These are phyloP conservation scores for Cryptococcus amylolentus DNA, from an alignment of 1,284 basidiomycete genomes.

Conservation along the genomic window DNA sequence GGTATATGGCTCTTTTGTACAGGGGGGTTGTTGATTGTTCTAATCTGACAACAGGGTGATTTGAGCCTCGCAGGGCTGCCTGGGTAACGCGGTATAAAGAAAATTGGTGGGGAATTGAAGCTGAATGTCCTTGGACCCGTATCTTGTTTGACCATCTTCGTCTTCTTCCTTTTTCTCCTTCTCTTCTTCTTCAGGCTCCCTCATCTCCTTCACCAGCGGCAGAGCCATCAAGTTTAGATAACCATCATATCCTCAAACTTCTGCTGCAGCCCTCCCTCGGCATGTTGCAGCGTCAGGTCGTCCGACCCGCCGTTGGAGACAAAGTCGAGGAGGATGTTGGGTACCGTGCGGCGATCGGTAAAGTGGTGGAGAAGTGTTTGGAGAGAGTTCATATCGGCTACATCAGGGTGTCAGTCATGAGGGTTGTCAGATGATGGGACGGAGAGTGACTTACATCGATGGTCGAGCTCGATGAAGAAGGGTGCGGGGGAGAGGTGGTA, in stretches of 20 bases:
- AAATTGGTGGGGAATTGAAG: too few relatives aligned
- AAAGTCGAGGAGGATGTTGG: conserved; percentile 49
- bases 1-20: not conserved
- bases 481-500: conserved; percentile 40
- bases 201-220: not conserved
- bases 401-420: not conserved
- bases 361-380: conserved; percentile 42
- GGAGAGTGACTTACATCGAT: conserved; percentile 39
- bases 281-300: conserved; percentile 43
- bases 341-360: conserved; percentile 48
- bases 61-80: too few relatives aligned
- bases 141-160: not conserved
- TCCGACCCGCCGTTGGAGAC: conserved; percentile 47
- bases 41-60: conserved; percentile 1
- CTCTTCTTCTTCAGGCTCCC: not conserved
- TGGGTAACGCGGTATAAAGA: too few relatives aligned
- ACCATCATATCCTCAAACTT: conserved; percentile 28
- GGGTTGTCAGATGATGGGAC: not conserved
- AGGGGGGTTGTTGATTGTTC: not conserved
- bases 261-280: conserved; percentile 43
- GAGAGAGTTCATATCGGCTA: conserved; percentile 41
- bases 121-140: too few relatives aligned
- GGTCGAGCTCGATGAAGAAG: conserved; percentile 48
- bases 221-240: not conserved
- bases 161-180: not conserved